Evolutionary conservation across 2,329 filamentous ascomycete genomes (phyloP).

Genomic region (Diaporthe australafricana): DNA sequence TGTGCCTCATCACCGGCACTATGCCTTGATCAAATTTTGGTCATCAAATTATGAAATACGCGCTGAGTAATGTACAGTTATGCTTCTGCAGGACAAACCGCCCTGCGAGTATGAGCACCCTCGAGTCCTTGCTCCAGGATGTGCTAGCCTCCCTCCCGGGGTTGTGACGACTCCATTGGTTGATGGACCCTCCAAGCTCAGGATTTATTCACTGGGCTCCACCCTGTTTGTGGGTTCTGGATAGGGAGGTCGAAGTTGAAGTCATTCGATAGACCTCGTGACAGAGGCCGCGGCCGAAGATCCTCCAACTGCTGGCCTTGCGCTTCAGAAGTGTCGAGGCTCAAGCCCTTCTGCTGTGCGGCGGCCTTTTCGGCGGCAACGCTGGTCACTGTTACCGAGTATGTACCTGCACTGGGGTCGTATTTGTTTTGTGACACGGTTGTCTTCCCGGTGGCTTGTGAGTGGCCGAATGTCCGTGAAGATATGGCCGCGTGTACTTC

Average conservation of each 20-base stretch:
- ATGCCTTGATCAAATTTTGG: background rate
- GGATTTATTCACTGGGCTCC: constrained; percentile 7
- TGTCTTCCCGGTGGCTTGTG: background rate
- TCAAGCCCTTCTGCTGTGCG: background rate
- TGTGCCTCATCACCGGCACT: background rate
- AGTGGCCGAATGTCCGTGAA: background rate
- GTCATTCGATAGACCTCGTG: constrained; percentile 7
- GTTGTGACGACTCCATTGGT: background rate
- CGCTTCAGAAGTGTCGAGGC: background rate
- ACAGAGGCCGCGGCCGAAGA: background rate
- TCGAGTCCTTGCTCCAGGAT: constrained; percentile 9
- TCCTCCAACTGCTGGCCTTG: background rate
- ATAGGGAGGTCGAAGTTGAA: constrained; percentile 16
- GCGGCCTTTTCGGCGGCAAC: background rate
- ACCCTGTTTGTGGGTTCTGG: background rate
- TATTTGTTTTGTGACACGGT: constrained; percentile 8
- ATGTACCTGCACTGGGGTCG: constrained; percentile 3
- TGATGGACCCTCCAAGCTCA: background rate
- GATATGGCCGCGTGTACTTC: constrained; percentile 11
- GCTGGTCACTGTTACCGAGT: constrained; percentile 10
- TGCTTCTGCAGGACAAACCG: background rate
- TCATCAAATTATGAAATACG: constrained; percentile 10
- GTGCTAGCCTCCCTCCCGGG: background rate
- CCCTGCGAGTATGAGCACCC: background rate
- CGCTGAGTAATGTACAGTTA: background rate